These are phyloP conservation scores for Neofusicoccum umdonicola DNA, from an alignment of 2,329 filamentous ascomycete species.

Conservation along the genomic window DNA sequence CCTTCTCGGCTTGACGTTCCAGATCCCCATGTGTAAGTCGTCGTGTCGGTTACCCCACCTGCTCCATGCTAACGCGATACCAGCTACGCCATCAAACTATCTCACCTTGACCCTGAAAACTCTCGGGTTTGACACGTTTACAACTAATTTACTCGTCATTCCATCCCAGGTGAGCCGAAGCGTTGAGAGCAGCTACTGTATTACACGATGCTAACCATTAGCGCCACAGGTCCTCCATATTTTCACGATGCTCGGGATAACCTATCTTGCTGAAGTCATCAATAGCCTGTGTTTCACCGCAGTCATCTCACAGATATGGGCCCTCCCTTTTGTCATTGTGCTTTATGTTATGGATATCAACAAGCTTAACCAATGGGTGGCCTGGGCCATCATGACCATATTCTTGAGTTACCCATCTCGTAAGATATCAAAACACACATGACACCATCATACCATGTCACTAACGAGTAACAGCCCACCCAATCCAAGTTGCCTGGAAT, in stretches of 20 bases:
- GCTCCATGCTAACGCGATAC: neutral
- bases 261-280: slow-evolving; percentile 24
- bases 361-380: slow-evolving; percentile 41
- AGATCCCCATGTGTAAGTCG: slow-evolving; percentile 21
- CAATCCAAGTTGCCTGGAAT: slow-evolving; percentile 51
- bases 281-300: slow-evolving; percentile 22
- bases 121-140: slow-evolving; percentile 27
- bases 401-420: slow-evolving; percentile 41
- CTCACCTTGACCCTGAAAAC: slow-evolving; percentile 24
- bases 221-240: slow-evolving; percentile 19
- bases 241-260: slow-evolving; percentile 21
- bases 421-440: neutral
- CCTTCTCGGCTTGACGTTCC: slow-evolving; percentile 24
- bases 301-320: slow-evolving; percentile 23
- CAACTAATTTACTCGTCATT: slow-evolving; percentile 21
- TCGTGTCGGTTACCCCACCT: neutral
- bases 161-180: slow-evolving; percentile 17
- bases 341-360: slow-evolving; percentile 32
- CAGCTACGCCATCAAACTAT: slow-evolving; percentile 22
- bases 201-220: neutral
- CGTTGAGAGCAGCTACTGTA: too few relatives aligned
- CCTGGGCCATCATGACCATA: slow-evolving; percentile 44
- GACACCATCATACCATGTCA: slow-evolving; percentile 21
- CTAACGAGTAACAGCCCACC: slow-evolving; percentile 28
- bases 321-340: slow-evolving; percentile 24